A percentile compares a stretch with the other conserved stretches of the same genome.
Evolutionary conservation across 805 yeast species (phyloP).

Genomic region (Clavispora vitiphila): DNA sequence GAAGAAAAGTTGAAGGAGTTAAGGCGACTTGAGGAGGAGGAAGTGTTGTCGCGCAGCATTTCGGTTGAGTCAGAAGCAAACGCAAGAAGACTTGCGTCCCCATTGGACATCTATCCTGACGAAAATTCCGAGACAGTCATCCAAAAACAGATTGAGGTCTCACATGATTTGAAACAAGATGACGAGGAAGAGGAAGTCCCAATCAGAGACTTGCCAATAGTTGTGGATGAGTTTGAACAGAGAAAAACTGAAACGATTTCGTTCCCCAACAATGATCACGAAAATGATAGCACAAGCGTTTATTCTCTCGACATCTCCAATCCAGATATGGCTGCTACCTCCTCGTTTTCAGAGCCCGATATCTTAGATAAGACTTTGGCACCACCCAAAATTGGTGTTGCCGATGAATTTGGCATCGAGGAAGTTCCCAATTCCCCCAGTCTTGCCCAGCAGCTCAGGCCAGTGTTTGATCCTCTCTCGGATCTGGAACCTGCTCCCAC

Average conservation of each 20-base stretch:
- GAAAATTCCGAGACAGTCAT: background rate
- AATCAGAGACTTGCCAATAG: slow-evolving; percentile 12
- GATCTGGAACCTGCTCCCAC: slow-evolving; percentile 10
- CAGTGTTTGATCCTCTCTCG: slow-evolving; percentile 13
- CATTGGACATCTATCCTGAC: slow-evolving; percentile 1
- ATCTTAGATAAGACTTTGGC: background rate
- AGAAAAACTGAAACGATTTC: slow-evolving; percentile 9
- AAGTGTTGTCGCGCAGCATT: slow-evolving; percentile 1
- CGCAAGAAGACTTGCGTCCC: background rate
- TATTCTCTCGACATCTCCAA: slow-evolving; percentile 1
- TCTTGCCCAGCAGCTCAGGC: slow-evolving; percentile 23
- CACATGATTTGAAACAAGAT: background rate
- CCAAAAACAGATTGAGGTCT: background rate
- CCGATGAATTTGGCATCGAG: slow-evolving; percentile 23
- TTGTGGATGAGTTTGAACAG: slow-evolving; percentile 22
- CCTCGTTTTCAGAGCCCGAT: background rate
- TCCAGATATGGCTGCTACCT: background rate
- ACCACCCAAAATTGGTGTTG: background rate
- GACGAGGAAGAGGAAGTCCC: slow-evolving; percentile 22
- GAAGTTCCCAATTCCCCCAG: slow-evolving; percentile 20
- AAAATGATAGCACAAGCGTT: slow-evolving; percentile 1
- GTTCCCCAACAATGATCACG: too few relatives aligned
- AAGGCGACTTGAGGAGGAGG: slow-evolving; percentile 13
- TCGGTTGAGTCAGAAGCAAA: background rate
- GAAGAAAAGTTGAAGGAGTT: slow-evolving; percentile 21